phyloP scores from a whole-genome alignment of 2,329 filamentous ascomycete species.

The Fusarium torreyae region DNA sequence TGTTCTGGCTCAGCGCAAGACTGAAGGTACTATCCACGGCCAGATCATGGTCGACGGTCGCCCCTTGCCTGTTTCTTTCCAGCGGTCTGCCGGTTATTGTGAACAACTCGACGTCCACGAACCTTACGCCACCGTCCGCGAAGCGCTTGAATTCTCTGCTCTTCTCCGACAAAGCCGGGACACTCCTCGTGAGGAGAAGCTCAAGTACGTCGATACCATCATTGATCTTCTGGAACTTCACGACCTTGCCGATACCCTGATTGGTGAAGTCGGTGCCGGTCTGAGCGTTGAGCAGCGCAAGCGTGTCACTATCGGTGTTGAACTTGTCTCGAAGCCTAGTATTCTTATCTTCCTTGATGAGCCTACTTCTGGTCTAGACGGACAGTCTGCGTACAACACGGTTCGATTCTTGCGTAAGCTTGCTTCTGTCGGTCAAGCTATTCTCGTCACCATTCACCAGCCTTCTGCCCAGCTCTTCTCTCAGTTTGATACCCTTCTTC shows the following conservation, averaged over 20 bases:
- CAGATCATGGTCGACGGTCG: constrained; percentile 83
- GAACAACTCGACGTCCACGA: constrained; percentile 88
- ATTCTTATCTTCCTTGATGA: constrained; percentile 74
- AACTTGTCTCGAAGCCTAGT: constrained; percentile 73
- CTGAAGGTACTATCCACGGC: constrained; percentile 81
- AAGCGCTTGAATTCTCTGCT: constrained; percentile 82
- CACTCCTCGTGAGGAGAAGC: constrained; percentile 76
- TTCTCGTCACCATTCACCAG: constrained; percentile 80
- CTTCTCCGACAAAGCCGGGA: constrained; percentile 79
- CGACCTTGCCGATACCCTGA: constrained; percentile 64
- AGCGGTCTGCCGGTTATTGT: constrained; percentile 84
- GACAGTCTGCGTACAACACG: constrained; percentile 76
- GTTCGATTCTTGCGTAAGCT: constrained; percentile 77
- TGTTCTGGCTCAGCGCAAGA: constrained; percentile 84
- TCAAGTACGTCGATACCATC: constrained; percentile 83
- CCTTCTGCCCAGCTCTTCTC: constrained; percentile 77
- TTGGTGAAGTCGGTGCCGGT: constrained; percentile 66
- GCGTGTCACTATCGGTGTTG: constrained; percentile 72
- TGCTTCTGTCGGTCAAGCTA: constrained; percentile 75
- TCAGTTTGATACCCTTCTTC: constrained; percentile 75
- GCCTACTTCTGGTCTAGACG: constrained; percentile 77
- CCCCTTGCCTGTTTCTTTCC: constrained; percentile 80
- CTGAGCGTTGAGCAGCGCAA: constrained; percentile 69
- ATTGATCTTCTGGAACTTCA: constrained; percentile 73
- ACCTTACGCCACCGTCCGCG: constrained; percentile 79